A percentile compares a stretch with the other conserved stretches of the same genome.
phyloP scores from a whole-genome alignment of 1,284 basidiomycete genomes.

The Sanguinoderma infundibulare region DNA sequence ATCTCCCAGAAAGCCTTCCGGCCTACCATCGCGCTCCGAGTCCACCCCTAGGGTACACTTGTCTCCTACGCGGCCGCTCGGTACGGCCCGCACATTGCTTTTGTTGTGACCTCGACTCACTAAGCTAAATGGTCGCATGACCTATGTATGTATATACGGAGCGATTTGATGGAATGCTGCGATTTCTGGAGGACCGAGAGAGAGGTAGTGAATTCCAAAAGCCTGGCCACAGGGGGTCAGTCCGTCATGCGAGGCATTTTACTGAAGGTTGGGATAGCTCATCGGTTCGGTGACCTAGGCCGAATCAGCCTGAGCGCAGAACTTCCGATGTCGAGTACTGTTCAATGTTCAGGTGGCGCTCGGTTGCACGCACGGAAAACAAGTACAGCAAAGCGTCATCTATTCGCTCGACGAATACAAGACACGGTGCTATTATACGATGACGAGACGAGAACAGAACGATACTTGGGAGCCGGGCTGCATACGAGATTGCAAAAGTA shows the following conservation, averaged over 20 bases:
- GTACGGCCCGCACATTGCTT: not conserved
- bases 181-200: too few species aligned
- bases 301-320: too few species aligned
- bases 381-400: slow-evolving; percentile 18
- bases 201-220: too few species aligned
- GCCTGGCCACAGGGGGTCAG: too few species aligned
- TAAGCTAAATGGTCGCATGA: too few species aligned
- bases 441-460: not conserved
- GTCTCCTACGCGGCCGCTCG: too few species aligned
- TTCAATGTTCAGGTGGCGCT: not conserved
- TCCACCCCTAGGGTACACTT: not conserved
- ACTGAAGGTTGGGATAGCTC: too few species aligned
- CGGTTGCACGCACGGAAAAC: not conserved
- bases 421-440: slow-evolving; percentile 21
- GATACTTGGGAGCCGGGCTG: slow-evolving; percentile 16
- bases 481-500: slow-evolving; percentile 28
- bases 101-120: not conserved
- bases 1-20: not conserved
- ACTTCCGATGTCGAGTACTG: too few species aligned
- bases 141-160: too few species aligned
- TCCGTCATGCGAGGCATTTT: too few species aligned
- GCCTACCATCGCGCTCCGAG: not conserved
- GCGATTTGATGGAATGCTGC: too few species aligned
- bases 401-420: slow-evolving; percentile 34
- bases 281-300: too few species aligned